Base-by-base conservation (phyloP, 345 rosid genomes). In the Melaleuca alternifolia region DNA sequence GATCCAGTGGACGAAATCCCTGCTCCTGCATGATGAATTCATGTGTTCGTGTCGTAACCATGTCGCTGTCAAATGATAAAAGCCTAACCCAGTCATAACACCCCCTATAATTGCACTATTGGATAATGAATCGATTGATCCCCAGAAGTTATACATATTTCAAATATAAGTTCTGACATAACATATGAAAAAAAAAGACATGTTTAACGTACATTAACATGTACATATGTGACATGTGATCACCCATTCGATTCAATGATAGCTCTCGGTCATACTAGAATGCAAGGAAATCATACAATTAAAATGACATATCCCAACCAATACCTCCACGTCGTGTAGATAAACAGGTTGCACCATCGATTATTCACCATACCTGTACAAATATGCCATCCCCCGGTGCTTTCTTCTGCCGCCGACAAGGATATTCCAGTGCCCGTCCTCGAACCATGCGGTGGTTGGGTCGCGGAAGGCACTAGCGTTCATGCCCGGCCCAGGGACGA, bases 401-500 rank as follows among this genome's bases (percentile, higher is more conserved):
- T 92, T 90, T 84, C 92, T 89, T 30, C 23, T 88, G 51, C 98
- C 90, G 0, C 99, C 98, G 1, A 97, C 91, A 6, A 92, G 5
- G 1, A 90, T 91, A 84, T 91, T 92, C 99, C 98, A 97, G 21
- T 92, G 88, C 10, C 96, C 94, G 37, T 91, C 92, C 14, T 82
- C 50, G 7, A 85, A 91, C 99, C 99, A 97, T 21, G 97, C 97
- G 0, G 98, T 97, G 85, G 98, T 94, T 1, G 99, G 99, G 86
- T 97, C 99, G 48, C 99, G 97, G 85, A 97, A 97, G 3, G 96
- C 95, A 11, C 94, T 92, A 3, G 91, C 94, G 53, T 97, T 97
- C 71, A 97, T 90, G 20, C 88, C 85, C 0, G 57, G 7, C 24
- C 87, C 94, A 0, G 99, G 99, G 9, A 87, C 11, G 0, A 91